Conservation (phyloP, 1,139 yeast species). For the Debaryomyces fabryi region DNA sequence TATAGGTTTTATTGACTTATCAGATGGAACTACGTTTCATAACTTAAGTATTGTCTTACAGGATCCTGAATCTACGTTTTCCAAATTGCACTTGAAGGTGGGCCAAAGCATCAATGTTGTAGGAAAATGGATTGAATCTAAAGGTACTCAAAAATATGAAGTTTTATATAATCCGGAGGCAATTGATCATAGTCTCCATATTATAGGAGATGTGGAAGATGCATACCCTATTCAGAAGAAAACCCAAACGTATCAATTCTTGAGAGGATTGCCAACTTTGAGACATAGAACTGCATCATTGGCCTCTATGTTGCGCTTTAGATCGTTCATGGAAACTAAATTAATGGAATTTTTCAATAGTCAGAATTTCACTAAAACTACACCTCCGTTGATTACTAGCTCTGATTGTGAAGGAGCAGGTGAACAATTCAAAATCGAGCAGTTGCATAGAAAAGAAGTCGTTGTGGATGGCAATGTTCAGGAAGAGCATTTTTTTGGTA, state of each 20-base stretch:
- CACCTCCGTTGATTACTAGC: constrained; percentile 84
- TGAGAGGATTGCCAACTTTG: constrained; percentile 71
- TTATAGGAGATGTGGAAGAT: constrained; percentile 59
- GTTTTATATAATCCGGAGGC: constrained; percentile 29
- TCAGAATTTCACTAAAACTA: constrained; percentile 65
- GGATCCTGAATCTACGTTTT: constrained; percentile 40
- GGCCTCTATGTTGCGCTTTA: constrained; percentile 66
- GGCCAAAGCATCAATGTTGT: constrained; percentile 44
- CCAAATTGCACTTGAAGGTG: constrained; percentile 47
- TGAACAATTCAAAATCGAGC: constrained; percentile 68
- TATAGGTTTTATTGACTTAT: constrained; percentile 74
- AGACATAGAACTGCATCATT: constrained; percentile 74
- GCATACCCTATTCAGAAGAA: constrained; percentile 86
- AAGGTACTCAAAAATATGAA: constrained; percentile 39
- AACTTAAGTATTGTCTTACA: constrained; percentile 61
- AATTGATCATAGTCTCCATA: constrained; percentile 23
- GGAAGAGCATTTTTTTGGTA: constrained; percentile 59
- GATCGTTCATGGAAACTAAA: constrained; percentile 65
- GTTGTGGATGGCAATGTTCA: constrained; percentile 18
- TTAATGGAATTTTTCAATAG: constrained; percentile 57
- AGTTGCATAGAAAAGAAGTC: constrained; percentile 21
- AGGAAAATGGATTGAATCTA: constrained; percentile 38
- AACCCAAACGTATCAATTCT: constrained; percentile 61
- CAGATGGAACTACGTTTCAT: constrained; percentile 69
- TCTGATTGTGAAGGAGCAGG: constrained; percentile 99